Conservation (phyloP, 140 eudicot species). For the Ambrosia hybrid region DNA sequence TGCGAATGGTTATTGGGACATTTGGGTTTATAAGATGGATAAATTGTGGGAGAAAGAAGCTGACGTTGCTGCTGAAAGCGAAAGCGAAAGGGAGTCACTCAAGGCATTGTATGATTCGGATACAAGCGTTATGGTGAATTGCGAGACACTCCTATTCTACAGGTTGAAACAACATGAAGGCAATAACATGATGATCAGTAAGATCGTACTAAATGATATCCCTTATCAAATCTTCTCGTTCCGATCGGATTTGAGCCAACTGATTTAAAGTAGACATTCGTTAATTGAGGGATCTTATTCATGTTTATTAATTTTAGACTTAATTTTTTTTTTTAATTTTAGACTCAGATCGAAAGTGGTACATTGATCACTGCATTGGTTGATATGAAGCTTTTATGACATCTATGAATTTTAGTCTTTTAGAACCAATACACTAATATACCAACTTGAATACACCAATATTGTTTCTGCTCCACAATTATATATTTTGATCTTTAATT, state of each 20-base stretch:
- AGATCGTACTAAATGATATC: neutral
- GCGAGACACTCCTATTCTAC: neutral
- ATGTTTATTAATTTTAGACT: neutral
- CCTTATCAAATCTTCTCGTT: neutral
- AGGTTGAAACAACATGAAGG: neutral
- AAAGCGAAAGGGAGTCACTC: neutral
- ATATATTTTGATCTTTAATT: too few species aligned
- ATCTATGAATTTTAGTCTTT: too few species aligned
- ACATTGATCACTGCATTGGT: too few species aligned
- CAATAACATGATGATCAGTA: neutral
- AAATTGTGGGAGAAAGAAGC: slow-evolving; percentile 9
- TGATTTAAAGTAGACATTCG: neutral
- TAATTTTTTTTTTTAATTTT: too few species aligned
- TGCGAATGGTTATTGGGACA: slow-evolving; percentile 8
- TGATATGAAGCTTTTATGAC: too few species aligned
- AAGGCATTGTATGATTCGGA: slow-evolving; percentile 8
- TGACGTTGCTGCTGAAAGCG: neutral
- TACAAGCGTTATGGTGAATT: neutral
- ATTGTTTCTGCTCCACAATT: too few species aligned
- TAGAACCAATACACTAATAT: too few species aligned
- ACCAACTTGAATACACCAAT: too few species aligned
- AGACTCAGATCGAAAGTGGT: too few species aligned
- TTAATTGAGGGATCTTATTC: neutral
- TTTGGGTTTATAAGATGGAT: slow-evolving; percentile 12
- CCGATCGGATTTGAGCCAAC: slow-evolving; percentile 25